Evolutionary conservation across 768 basidiomycete genomes (phyloP), one percentile per base, ranked within the genome.

Genomic region (Hortiboletus campestris): DNA sequence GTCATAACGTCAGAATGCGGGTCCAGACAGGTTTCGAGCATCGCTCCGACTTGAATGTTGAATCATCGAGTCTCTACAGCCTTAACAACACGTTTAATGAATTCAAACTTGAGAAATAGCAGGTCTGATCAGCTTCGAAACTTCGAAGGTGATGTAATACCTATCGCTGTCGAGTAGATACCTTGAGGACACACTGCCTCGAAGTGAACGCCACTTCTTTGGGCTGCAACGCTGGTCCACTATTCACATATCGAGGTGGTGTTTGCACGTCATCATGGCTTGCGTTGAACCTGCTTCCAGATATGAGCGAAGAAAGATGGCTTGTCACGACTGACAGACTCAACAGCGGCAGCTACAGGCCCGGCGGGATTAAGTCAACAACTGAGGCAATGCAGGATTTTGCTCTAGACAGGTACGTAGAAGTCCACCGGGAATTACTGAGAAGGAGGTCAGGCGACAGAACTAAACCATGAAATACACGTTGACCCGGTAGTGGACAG

Each of bases 161-260:
- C 11, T 17, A 14, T n/a, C 5, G 12, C 49, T 12, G 22, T 46
- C 40, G 19, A 55, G 47, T 28, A 39, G 32, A 34, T 20, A 40
- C 32, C 28, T 46, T 17, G 62, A 49, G 38, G 36, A 22, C 12
- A 52, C 57, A 66, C 48, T 36, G 61, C 64, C 56, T 53, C 29
- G 2, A 11, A 40, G n/a, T 40, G 46, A 41, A 25, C 45, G 40
- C 51, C 39, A 40, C 54, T 43, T 51, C 46, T 62, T 48, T 14
- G 28, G 43, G 31, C 11, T 42, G 47, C 16, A 20, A 31, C 9
- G 42, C 25, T 20, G 28, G 48, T 13, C 13, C 29, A 22, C 12
- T 20, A 36, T 44, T 32, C 25, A 13, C 12, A 14, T 38, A 36
- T 32, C 17, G n/a, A 20, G 16, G 25, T 34, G 47, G 13, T n/a